phyloP scores from a whole-genome alignment of 768 basidiomycete genomes.

The Cubamyces sp. region DNA sequence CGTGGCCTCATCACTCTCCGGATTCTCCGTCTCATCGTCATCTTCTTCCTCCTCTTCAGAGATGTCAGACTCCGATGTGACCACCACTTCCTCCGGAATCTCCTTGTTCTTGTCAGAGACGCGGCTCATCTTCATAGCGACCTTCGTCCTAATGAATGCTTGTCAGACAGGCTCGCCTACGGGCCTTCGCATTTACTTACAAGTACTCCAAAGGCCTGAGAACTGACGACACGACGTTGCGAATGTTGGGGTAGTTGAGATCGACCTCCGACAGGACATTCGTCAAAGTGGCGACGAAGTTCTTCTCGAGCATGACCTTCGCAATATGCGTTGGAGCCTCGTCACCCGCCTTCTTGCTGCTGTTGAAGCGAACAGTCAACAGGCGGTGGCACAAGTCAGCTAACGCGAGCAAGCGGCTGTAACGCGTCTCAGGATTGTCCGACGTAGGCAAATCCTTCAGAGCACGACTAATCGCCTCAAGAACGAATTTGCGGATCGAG shows the following conservation, averaged over 20 bases:
- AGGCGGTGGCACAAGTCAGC: conserved; percentile 88
- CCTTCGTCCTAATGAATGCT: conserved; percentile 53
- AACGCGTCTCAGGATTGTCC: conserved; percentile 69
- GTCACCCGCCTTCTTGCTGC: conserved; percentile 54
- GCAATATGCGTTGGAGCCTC: conserved; percentile 91
- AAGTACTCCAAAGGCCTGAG: conserved; percentile 88
- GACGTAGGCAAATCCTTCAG: conserved; percentile 76
- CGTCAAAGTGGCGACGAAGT: conserved; percentile 88
- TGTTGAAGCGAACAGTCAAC: conserved; percentile 76
- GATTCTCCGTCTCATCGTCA: conserved; percentile 59
- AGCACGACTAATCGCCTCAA: conserved; percentile 85
- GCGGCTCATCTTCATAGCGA: conserved; percentile 98
- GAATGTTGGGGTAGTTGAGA: conserved; percentile 92
- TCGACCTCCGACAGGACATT: conserved; percentile 90
- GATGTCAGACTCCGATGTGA: conserved; percentile 50
- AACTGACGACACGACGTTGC: conserved; percentile 82
- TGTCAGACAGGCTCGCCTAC: neutral
- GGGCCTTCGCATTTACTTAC: conserved; percentile 49
- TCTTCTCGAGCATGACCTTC: conserved; percentile 98
- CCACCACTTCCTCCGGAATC: conserved; percentile 47
- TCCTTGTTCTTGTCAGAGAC: conserved; percentile 70
- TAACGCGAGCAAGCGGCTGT: conserved; percentile 86
- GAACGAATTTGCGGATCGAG: conserved; percentile 89
- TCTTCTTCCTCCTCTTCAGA: conserved; percentile 56
- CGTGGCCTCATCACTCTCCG: conserved; percentile 77